Evolutionary conservation across 441 rosid genomes (phyloP), one percentile per base, ranked within the genome.

Genomic region (Hura crepitans): DNA sequence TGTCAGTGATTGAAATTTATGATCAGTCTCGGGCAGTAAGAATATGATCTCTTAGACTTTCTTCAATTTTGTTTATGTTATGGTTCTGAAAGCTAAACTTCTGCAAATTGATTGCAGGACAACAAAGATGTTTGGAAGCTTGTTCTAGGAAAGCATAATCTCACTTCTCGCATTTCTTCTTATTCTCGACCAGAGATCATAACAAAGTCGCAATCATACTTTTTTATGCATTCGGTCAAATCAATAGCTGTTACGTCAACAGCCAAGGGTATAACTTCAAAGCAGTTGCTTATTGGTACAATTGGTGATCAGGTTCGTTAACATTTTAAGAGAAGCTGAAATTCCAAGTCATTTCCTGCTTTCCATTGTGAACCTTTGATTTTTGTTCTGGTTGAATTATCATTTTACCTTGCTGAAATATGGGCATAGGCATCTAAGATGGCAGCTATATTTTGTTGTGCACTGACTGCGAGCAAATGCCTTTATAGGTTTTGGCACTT

Each of bases 21-120:
- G 98, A 96, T 75, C 99, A 93, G 74, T 96, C 98, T 64, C 89
- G 98, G 33, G 99, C 98, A 79, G 99, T 96, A 93, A 68, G 91
- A 17, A 22, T 56, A 20, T 65, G 60, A 74, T 37, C 65, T 68
- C 43, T 51, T 57, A 66, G 28, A 28, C 17, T 72, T 64, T n/a
- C 18, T 64, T 31, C 63, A n/a, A 13, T 20, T 15, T 53, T 63
- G 54, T 68, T 55, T 43, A 58, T n/a, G n/a, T n/a, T n/a, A n/a
- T n/a, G n/a, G n/a, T 59, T 47, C 31, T 11, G 27, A 66, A 57
- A 63, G 65, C 65, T 35, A 49, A 75, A 69, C 55, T 62, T 62
- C 58, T 73, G 31, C 51, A 35, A 72, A 54, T 68, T 79, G 68
- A 65, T 68, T 75, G 45, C 91, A 96, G 99, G 98, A 96, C 78